Conservation (phyloP, 345 rosid species). For the Fremontodendron californicum region DNA sequence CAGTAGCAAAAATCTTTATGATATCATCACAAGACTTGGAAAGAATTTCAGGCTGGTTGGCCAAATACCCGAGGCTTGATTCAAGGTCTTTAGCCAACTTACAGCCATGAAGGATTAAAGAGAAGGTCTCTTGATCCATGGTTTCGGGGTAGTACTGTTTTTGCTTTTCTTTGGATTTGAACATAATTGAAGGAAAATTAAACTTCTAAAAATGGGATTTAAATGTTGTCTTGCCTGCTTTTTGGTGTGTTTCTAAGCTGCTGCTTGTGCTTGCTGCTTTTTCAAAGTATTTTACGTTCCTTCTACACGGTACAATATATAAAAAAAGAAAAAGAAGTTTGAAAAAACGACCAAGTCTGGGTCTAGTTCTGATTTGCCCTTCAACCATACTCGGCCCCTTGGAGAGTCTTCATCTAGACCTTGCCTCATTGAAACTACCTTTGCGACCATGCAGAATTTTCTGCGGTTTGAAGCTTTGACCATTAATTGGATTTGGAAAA, state of each 20-base stretch:
- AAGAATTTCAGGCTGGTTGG: background rate
- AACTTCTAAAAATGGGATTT: background rate
- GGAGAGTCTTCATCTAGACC: background rate
- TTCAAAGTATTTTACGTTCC: background rate
- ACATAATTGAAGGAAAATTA: background rate
- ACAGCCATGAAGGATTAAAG: slow-evolving; percentile 6
- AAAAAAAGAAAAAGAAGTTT: background rate
- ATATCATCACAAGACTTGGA: slow-evolving; percentile 9
- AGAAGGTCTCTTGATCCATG: background rate
- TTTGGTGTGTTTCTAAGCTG: background rate
- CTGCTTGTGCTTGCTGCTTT: background rate
- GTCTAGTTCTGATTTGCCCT: background rate
- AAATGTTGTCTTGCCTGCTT: background rate
- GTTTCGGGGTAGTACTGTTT: background rate
- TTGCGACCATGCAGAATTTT: background rate
- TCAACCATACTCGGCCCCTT: background rate
- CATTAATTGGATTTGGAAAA: background rate
- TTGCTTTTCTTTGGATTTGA: background rate
- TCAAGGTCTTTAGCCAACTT: slow-evolving; percentile 9
- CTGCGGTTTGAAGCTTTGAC: background rate
- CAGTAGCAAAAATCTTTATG: background rate
- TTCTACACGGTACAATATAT: background rate
- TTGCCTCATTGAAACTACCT: background rate
- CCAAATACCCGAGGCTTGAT: slow-evolving; percentile 3
- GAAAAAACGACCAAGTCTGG: background rate